phyloP scores from a whole-genome alignment of 345 rosid genomes.

The Salix caprea region DNA sequence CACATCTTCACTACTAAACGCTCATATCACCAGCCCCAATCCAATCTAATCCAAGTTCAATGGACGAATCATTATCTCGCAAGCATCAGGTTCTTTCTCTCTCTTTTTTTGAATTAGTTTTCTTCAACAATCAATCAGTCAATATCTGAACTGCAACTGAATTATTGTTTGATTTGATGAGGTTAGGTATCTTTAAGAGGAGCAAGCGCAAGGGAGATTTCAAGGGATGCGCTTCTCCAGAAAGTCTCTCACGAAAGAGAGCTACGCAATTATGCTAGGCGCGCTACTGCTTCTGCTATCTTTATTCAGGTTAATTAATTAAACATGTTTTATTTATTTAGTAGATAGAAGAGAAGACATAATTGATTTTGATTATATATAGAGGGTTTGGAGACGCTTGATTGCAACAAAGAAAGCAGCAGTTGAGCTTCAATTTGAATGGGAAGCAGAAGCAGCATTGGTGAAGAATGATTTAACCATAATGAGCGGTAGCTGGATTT shows the following conservation, averaged over 20 bases:
- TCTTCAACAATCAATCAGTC: not conserved
- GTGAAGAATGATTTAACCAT: constrained; percentile 36
- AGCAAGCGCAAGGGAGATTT: constrained; percentile 79
- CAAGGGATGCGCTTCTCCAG: constrained; percentile 86
- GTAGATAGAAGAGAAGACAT: not conserved
- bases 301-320: constrained; percentile 51
- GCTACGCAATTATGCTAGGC: constrained; percentile 69
- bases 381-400: constrained; percentile 84
- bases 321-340: too few species aligned
- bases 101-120: not conserved
- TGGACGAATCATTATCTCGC: constrained; percentile 49
- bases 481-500: constrained; percentile 51
- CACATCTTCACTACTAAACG: too few species aligned
- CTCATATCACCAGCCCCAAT: too few species aligned
- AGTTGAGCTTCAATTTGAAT: constrained; percentile 54
- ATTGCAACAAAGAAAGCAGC: constrained; percentile 53
- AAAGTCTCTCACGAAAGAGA: constrained; percentile 80
- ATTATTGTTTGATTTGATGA: too few species aligned
- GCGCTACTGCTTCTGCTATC: constrained; percentile 63
- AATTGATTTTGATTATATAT: not conserved
- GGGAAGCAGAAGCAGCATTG: constrained; percentile 36
- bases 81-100: constrained; percentile 54
- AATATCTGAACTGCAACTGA: not conserved
- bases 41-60: constrained; percentile 11
- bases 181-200: constrained; percentile 89